Evolutionary conservation across 257 asterid species (phyloP), one percentile per base, ranked within the genome.

Genomic region (Avicennia marina): DNA sequence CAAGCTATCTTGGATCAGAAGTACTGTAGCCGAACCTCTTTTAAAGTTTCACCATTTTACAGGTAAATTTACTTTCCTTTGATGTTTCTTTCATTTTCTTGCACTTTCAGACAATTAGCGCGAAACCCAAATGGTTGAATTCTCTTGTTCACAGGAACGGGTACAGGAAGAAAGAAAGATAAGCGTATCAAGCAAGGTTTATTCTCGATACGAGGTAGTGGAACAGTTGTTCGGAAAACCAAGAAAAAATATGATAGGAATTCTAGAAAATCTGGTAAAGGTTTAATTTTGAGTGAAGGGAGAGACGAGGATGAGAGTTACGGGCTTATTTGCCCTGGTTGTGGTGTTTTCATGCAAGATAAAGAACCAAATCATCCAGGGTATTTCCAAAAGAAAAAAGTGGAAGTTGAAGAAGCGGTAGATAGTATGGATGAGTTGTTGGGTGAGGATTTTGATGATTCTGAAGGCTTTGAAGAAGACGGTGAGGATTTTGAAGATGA

Each of bases 261-360:
- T 67, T 43, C 74, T 24, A 70, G 77, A 63, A 90, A 64, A 76
- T 73, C 63, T 8, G 74, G 64, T 39, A 74, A 71, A 59, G 81
- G 68, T 66, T 61, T 80, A 21, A 61, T 87, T 62, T 78, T 85
- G 77, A 88, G 94, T 57, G 90, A 91, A 69, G 96, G 96, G 65
- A 83, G 90, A 53, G 95, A 84, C 29, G 82, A 69, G 53, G 96
- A 90, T 74, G 96, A 85, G 69, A 59, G 63, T 46, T 50, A 74
- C 58, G 95, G 95, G 54, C 74, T 68, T 67, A 59, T 91, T 42
- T 91, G 96, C 65, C 90, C 96, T 33, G 96, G 96, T 56, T 91
- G 98, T 76, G 98, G 98, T 42, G 84, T 91, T 49, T 85, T 79
- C 68, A 85, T 91, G 96, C 98, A 91, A 65, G 95, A 85, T 68